Evolutionary conservation across 441 rosid genomes (phyloP).

Genomic region (Arabidopsis lyrata): DNA sequence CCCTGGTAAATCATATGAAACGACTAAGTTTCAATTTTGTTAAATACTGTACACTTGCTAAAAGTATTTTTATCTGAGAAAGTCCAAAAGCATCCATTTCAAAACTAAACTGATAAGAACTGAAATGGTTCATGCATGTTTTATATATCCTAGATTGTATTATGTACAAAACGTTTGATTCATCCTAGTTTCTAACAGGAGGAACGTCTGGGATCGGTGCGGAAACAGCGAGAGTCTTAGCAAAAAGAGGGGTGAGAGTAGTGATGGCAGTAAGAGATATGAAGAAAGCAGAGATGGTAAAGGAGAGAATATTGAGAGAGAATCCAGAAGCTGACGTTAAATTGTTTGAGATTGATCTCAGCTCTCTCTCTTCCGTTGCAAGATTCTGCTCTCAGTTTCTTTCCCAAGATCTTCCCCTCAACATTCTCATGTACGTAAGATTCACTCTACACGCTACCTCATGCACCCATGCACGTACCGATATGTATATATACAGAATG

Average conservation of each 20-base stretch:
- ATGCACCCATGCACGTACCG: slow-evolving; percentile 32
- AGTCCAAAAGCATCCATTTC: background rate
- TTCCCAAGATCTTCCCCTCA: slow-evolving; percentile 73
- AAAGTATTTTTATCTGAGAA: background rate
- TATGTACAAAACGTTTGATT: background rate
- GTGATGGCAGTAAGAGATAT: slow-evolving; percentile 87
- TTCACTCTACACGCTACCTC: slow-evolving; percentile 7
- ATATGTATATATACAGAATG: background rate
- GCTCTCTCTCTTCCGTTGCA: slow-evolving; percentile 76
- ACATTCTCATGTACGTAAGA: slow-evolving; percentile 83
- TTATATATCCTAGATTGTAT: no score
- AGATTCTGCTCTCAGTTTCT: slow-evolving; percentile 76
- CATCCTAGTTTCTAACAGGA: slow-evolving; percentile 51
- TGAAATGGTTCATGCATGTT: background rate
- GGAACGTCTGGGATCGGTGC: slow-evolving; percentile 95
- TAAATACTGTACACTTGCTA: no score
- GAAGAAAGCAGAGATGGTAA: slow-evolving; percentile 69
- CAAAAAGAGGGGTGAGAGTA: slow-evolving; percentile 78
- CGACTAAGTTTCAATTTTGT: background rate
- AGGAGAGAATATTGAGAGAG: slow-evolving; percentile 63
- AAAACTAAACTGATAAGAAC: background rate
- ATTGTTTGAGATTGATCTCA: slow-evolving; percentile 77
- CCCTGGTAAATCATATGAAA: no score
- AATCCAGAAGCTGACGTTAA: slow-evolving; percentile 62
- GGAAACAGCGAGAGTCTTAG: slow-evolving; percentile 84